Evolutionary conservation across 163 green algal species (phyloP).

Genomic region (Scenedesmus sp.): DNA sequence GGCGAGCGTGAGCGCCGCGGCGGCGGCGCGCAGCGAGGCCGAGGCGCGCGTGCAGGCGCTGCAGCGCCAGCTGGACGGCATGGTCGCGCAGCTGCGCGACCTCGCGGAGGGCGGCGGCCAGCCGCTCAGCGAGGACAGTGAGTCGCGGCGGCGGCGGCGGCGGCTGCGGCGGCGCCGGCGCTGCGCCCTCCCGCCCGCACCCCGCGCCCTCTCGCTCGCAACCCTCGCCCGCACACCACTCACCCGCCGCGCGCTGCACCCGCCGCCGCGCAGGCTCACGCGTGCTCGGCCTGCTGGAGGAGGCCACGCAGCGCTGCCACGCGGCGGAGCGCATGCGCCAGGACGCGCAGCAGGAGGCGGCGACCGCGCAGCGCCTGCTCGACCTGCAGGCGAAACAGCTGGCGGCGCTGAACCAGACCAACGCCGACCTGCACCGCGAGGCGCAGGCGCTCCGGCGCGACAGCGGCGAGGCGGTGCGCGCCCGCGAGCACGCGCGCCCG

Average conservation of each 20-base stretch:
- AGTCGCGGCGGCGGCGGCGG: neutral
- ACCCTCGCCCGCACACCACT: neutral
- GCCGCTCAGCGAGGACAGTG: slow-evolving; percentile 12
- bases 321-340: neutral
- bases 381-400: slow-evolving; percentile 31
- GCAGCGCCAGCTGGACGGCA: slow-evolving; percentile 25
- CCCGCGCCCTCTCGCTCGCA: too few relatives aligned
- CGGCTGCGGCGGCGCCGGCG: too few relatives aligned
- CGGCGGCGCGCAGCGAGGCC: slow-evolving; percentile 14
- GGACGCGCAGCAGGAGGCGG: neutral
- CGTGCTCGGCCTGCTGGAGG: neutral
- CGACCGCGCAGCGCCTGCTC: neutral
- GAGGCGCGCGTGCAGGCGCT: slow-evolving; percentile 5
- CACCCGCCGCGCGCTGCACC: neutral
- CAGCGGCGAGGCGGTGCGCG: slow-evolving; percentile 14
- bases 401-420: neutral
- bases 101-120: neutral
- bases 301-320: neutral
- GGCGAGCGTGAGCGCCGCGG: neutral
- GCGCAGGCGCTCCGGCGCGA: neutral
- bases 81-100: slow-evolving; percentile 4
- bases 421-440: slow-evolving; percentile 1
- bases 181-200: too few relatives aligned
- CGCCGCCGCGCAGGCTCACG: neutral
- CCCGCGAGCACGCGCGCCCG: too few relatives aligned